phyloP scores from a whole-genome alignment of 768 basidiomycete species.

The Rhodotorula kratochvilovae region DNA sequence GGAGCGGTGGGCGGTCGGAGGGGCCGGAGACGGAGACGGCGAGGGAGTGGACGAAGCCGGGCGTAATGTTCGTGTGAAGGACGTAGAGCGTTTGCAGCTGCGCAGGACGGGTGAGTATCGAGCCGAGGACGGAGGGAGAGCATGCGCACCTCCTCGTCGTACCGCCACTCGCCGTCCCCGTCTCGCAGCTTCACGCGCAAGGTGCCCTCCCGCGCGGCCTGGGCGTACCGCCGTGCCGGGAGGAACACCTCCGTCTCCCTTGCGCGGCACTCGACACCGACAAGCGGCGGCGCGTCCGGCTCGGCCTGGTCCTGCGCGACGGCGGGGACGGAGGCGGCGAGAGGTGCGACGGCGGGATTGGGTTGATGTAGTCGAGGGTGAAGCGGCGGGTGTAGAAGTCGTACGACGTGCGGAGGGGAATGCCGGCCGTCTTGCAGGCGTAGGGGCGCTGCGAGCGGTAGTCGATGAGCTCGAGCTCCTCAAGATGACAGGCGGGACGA shows the following conservation, averaged over 20 bases:
- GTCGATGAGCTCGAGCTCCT: too few relatives aligned
- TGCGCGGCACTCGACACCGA: constrained; percentile 49
- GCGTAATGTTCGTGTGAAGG: constrained; percentile 45
- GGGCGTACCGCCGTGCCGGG: constrained; percentile 58
- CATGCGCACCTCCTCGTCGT: constrained; percentile 54
- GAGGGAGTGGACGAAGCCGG: constrained; percentile 34
- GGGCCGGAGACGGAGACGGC: constrained; percentile 21
- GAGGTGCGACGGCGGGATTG: constrained; percentile 49
- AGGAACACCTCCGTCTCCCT: constrained; percentile 76
- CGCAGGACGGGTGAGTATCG: background rate
- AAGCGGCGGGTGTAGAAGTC: constrained; percentile 30
- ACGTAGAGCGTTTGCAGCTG: constrained; percentile 70
- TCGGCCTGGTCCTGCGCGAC: constrained; percentile 27
- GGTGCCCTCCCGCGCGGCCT: constrained; percentile 46
- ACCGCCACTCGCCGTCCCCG: constrained; percentile 53
- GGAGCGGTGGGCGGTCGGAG: constrained; percentile 9
- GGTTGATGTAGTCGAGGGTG: constrained; percentile 56
- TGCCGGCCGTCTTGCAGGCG: constrained; percentile 80
- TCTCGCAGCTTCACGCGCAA: constrained; percentile 61
- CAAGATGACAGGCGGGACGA: too few relatives aligned
- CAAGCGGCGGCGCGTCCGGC: constrained; percentile 50
- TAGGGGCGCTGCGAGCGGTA: constrained; percentile 62
- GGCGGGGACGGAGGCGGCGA: constrained; percentile 6
- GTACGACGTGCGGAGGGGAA: constrained; percentile 52
- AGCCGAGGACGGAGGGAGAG: too few relatives aligned